Evolutionary conservation across 352 stramenopile species (phyloP).

Genomic region (Bremia lactucae): DNA sequence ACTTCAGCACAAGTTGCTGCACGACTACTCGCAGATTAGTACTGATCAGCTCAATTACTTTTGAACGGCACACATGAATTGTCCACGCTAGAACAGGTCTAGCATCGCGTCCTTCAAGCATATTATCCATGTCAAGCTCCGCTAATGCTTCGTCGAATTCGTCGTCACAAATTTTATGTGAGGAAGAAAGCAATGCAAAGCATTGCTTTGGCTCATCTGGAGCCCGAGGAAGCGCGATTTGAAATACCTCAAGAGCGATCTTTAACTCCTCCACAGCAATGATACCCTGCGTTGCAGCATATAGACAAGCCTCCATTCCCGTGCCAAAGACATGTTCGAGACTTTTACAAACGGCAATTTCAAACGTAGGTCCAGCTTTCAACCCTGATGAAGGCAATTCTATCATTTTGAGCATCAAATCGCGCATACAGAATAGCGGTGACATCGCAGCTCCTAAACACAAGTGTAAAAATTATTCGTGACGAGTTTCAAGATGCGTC

Average conservation of each 20-base stretch:
- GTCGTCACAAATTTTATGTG: slow-evolving; percentile 27
- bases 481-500: neutral
- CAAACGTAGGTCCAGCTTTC: slow-evolving; percentile 6
- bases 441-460: slow-evolving; percentile 26
- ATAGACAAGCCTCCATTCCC: slow-evolving; percentile 37
- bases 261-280: slow-evolving; percentile 27
- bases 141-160: slow-evolving; percentile 20
- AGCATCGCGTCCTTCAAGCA: slow-evolving; percentile 1
- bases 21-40: slow-evolving; percentile 30
- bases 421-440: slow-evolving; percentile 31
- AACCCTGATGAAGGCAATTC: slow-evolving; percentile 9
- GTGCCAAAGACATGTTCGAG: slow-evolving; percentile 30
- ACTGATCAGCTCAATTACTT: slow-evolving; percentile 19
- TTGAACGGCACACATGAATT: slow-evolving; percentile 17
- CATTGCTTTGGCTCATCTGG: slow-evolving; percentile 21
- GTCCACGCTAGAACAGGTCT: slow-evolving; percentile 8
- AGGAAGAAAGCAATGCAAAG: slow-evolving; percentile 3
- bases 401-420: slow-evolving; percentile 28
- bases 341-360: slow-evolving; percentile 24
- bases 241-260: slow-evolving; percentile 44
- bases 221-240: slow-evolving; percentile 27
- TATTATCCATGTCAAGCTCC: slow-evolving; percentile 30
- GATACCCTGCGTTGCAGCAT: slow-evolving; percentile 22
- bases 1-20: slow-evolving; percentile 49
- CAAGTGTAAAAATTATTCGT: neutral